Percentiles rank a stretch among this genome's conserved stretches.
phyloP scores from a whole-genome alignment of 2,329 filamentous ascomycete genomes.

The Stagonosporopsis cucurbitacearum region DNA sequence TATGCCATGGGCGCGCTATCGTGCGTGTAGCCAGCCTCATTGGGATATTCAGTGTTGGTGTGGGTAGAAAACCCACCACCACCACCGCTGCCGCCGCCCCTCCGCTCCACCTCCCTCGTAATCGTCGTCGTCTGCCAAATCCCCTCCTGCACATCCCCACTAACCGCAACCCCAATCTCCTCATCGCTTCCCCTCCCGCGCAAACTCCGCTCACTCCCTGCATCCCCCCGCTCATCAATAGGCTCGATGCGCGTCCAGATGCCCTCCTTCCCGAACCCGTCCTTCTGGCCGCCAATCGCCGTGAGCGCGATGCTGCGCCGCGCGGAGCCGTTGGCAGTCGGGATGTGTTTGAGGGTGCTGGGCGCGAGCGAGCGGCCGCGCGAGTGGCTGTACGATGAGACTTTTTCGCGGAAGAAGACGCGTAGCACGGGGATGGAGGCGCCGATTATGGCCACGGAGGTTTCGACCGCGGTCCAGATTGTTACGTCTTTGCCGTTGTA shows the following conservation, averaged over 20 bases:
- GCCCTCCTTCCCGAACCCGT: background rate
- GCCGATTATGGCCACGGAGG: slow-evolving; percentile 38
- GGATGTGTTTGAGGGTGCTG: background rate
- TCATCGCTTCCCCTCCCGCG: slow-evolving; percentile 2
- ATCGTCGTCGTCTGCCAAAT: slow-evolving; percentile 14
- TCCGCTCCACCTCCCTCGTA: background rate
- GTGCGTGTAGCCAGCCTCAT: too few relatives aligned
- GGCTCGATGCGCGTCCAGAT: slow-evolving; percentile 12
- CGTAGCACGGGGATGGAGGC: slow-evolving; percentile 41
- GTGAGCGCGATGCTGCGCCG: slow-evolving; percentile 5
- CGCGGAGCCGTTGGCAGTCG: background rate
- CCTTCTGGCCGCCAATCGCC: background rate
- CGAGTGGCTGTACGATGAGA: slow-evolving; percentile 16
- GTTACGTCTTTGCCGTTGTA: slow-evolving; percentile 40
- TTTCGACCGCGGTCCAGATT: slow-evolving; percentile 41
- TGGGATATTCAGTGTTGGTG: too few relatives aligned
- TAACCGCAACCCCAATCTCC: background rate
- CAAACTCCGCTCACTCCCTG: background rate
- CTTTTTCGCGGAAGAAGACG: slow-evolving; percentile 41
- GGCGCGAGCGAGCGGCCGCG: slow-evolving; percentile 1
- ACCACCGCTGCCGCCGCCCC: background rate
- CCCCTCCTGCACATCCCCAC: background rate
- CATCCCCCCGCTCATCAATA: slow-evolving; percentile 4
- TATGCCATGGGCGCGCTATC: too few relatives aligned
- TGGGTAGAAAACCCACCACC: too few relatives aligned